Evolutionary conservation across 2,329 filamentous ascomycete genomes (phyloP).

Genomic region (Aureobasidium melanogenum): DNA sequence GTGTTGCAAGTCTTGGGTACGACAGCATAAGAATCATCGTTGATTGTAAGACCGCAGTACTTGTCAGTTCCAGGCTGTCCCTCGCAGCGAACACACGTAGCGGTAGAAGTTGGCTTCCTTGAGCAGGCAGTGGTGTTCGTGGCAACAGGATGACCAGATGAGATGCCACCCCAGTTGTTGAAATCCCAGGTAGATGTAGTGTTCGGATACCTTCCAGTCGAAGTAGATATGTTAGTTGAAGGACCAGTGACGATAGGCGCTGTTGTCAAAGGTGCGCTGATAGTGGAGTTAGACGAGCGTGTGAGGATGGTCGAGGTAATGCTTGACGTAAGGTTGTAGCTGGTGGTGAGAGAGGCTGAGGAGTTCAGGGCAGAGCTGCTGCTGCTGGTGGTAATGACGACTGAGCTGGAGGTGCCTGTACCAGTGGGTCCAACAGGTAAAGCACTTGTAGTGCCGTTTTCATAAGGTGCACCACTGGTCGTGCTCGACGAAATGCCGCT

Average conservation of each 20-base stretch:
- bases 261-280: neutral
- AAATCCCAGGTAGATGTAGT: slow-evolving; percentile 4
- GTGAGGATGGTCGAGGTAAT: neutral
- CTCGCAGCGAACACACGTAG: slow-evolving; percentile 8
- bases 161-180: slow-evolving; percentile 7
- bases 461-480: neutral
- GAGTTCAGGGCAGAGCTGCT: neutral
- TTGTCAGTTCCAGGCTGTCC: slow-evolving; percentile 12
- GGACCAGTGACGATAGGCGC: slow-evolving; percentile 2
- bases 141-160: slow-evolving; percentile 7
- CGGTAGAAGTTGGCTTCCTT: slow-evolving; percentile 6
- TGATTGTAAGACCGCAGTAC: slow-evolving; percentile 7
- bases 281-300: neutral
- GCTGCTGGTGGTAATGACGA: neutral
- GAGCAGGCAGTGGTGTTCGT: slow-evolving; percentile 9
- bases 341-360: neutral
- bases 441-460: neutral
- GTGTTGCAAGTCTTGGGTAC: slow-evolving; percentile 10
- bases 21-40: slow-evolving; percentile 7
- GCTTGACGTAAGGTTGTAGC: slow-evolving; percentile 4
- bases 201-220: neutral
- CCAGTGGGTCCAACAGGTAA: slow-evolving; percentile 5
- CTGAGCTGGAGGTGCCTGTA: neutral
- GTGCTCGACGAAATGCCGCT: slow-evolving; percentile 1
- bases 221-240: neutral